Percentiles rank a stretch among this genome's conserved stretches.
phyloP scores from a whole-genome alignment of 768 basidiomycete species.

The Mycena vulgaris region DNA sequence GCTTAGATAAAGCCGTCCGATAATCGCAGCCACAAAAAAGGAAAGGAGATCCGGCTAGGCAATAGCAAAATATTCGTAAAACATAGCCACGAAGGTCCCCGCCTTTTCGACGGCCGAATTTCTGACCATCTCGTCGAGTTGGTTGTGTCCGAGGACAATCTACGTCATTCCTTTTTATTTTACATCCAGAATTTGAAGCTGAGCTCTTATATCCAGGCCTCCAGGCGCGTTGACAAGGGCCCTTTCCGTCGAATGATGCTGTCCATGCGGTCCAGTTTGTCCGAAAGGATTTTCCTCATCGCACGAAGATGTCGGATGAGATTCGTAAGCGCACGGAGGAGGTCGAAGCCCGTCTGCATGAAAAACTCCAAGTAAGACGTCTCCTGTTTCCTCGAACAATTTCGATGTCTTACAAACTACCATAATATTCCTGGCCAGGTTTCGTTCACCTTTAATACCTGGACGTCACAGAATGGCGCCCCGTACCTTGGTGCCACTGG shows the following conservation, averaged over 20 bases:
- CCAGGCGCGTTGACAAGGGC: conserved; percentile 38
- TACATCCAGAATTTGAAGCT: background rate
- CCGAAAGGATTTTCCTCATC: conserved; percentile 41
- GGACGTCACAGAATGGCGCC: no score
- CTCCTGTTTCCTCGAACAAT: no score
- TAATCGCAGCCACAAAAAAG: no score
- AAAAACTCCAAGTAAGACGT: conserved; percentile 33
- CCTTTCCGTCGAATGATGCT: conserved; percentile 39
- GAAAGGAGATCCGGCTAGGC: no score
- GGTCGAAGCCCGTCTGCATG: conserved; percentile 33
- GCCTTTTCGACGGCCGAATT: conserved; percentile 39
- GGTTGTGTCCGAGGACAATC: no score
- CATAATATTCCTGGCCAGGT: no score
- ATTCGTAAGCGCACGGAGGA: conserved; percentile 28
- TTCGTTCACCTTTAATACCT: no score
- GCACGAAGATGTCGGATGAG: conserved; percentile 40
- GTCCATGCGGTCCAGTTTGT: conserved; percentile 36
- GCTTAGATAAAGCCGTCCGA: no score
- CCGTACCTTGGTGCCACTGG: no score
- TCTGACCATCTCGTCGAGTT: conserved; percentile 42
- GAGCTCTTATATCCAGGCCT: conserved; percentile 32
- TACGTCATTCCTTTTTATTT: background rate
- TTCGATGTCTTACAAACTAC: no score
- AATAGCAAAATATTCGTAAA: no score
- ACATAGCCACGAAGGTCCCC: conserved; percentile 29